These are phyloP conservation scores for Ganoderma sinense DNA, from an alignment of 1,284 basidiomycete genomes.

Conservation along the genomic window DNA sequence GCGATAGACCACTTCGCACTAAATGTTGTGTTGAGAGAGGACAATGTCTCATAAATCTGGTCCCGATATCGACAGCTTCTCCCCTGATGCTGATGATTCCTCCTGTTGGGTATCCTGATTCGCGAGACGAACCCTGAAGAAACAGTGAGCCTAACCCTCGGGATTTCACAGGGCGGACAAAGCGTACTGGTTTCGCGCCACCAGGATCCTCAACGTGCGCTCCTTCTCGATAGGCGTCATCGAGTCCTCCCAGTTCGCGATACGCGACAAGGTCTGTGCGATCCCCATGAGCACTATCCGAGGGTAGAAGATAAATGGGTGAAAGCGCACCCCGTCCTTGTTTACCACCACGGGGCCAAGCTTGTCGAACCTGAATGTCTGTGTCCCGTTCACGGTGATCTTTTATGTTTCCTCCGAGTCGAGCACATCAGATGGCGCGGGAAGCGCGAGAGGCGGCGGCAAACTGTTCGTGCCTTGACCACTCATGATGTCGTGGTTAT, in stretches of 20 bases:
- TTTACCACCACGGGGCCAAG: conserved; percentile 67
- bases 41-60: neutral
- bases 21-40: too few relatives aligned
- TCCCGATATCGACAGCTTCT: conserved; percentile 14
- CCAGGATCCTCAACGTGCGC: conserved; percentile 54
- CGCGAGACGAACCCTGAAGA: conserved; percentile 28
- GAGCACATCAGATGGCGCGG: conserved; percentile 18
- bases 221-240: conserved; percentile 59
- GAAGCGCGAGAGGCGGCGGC: conserved; percentile 21
- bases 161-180: too few relatives aligned
- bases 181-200: conserved; percentile 57
- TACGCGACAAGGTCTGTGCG: conserved; percentile 57
- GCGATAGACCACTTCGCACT: too few relatives aligned
- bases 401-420: conserved; percentile 15
- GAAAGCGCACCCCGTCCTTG: conserved; percentile 55
- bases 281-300: neutral
- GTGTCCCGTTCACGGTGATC: conserved; percentile 28
- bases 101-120: conserved; percentile 28
- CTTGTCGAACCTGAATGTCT: conserved; percentile 51
- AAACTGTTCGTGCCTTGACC: neutral
- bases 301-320: too few relatives aligned
- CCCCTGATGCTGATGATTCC: neutral
- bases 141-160: neutral
- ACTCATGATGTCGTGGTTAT: neutral
- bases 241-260: conserved; percentile 61